Evolutionary conservation across 2,329 filamentous ascomycete species (phyloP).

Genomic region (Epichloe aotearoae): DNA sequence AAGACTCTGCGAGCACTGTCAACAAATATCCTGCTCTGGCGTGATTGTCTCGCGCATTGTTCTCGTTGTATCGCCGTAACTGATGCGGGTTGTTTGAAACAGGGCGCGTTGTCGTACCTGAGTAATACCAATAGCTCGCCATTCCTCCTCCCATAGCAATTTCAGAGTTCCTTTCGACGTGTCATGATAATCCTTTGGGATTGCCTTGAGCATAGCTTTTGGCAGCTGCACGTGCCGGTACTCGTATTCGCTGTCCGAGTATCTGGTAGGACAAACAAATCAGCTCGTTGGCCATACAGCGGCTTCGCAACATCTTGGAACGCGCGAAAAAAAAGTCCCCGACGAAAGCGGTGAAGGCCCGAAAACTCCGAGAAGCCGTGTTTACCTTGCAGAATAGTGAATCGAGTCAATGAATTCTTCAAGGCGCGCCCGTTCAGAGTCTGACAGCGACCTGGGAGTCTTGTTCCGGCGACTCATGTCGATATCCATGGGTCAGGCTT

Average conservation of each 20-base stretch:
- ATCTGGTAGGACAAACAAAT: constrained; percentile 38
- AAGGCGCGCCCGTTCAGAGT: constrained; percentile 67
- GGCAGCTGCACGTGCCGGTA: constrained; percentile 97
- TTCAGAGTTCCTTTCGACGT: constrained; percentile 82
- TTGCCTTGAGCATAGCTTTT: constrained; percentile 95
- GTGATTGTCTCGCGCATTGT: neutral
- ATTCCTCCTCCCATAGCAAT: constrained; percentile 95
- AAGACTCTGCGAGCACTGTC: constrained; percentile 52
- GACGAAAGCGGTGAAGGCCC: neutral
- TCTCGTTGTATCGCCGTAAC: neutral
- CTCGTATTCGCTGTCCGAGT: constrained; percentile 84
- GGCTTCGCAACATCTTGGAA: neutral
- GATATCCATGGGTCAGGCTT: constrained; percentile 36
- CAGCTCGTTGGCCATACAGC: constrained; percentile 2
- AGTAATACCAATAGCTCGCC: constrained; percentile 92
- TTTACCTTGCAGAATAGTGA: constrained; percentile 82
- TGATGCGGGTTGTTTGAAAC: neutral
- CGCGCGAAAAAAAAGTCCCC: neutral
- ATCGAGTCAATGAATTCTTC: constrained; percentile 90
- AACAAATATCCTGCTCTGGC: neutral
- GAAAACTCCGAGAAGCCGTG: neutral
- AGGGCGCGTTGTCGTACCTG: constrained; percentile 48
- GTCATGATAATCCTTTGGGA: constrained; percentile 91
- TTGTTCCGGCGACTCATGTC: constrained; percentile 80
- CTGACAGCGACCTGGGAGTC: constrained; percentile 65